Evolutionary conservation across 352 stramenopile species (phyloP).

Genomic region (Pythium plurisporium): DNA sequence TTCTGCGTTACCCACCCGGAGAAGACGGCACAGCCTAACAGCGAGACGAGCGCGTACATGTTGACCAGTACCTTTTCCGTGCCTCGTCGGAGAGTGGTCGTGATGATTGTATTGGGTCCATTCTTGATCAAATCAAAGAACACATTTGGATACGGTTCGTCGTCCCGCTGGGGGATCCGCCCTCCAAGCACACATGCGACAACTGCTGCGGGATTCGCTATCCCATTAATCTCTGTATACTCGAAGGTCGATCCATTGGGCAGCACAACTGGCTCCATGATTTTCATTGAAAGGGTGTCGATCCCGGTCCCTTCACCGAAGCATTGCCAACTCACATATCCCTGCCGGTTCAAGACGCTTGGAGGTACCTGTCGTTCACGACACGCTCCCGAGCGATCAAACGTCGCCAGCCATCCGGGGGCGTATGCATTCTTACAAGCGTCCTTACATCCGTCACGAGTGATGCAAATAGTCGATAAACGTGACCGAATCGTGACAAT

Average conservation of each 20-base stretch:
- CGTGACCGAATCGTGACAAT: background rate
- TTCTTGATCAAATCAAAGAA: constrained; percentile 12
- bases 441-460: constrained; percentile 5
- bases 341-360: constrained; percentile 8
- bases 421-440: background rate
- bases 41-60: constrained; percentile 15
- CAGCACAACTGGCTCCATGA: background rate
- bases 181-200: constrained; percentile 18
- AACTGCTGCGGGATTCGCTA: constrained; percentile 7
- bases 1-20: constrained; percentile 10
- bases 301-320: constrained; percentile 8
- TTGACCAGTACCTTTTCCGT: constrained; percentile 19
- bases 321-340: constrained; percentile 6
- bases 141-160: constrained; percentile 14
- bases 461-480: constrained; percentile 3
- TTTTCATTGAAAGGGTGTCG: background rate
- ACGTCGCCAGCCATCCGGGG: background rate
- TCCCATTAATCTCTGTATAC: background rate
- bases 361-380: background rate
- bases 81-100: constrained; percentile 11
- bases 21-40: constrained; percentile 14
- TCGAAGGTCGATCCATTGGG: constrained; percentile 7
- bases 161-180: constrained; percentile 7
- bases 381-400: constrained; percentile 9
- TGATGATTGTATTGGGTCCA: constrained; percentile 16